phyloP scores from a whole-genome alignment of 2,329 filamentous ascomycete species.

The Daldinia sp. region DNA sequence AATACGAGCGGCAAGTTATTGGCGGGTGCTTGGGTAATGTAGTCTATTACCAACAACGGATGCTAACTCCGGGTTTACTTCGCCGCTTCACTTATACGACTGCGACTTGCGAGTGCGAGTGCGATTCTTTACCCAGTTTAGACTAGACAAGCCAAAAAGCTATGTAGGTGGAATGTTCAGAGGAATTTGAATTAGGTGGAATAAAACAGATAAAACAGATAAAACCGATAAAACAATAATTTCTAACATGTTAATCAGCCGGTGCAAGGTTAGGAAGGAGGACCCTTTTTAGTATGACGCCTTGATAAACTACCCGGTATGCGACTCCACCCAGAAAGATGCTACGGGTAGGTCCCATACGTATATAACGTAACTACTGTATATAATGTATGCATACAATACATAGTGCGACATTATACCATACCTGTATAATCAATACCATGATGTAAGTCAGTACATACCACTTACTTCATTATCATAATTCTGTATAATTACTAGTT shows the following conservation, averaged over 20 bases:
- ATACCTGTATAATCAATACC: background rate
- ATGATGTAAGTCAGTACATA: too few relatives aligned
- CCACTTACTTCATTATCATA: too few relatives aligned
- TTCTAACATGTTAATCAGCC: slow-evolving; percentile 2
- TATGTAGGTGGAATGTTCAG: background rate
- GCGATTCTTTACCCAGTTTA: background rate
- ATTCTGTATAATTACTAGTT: too few relatives aligned
- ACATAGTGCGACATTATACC: background rate
- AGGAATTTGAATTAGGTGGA: background rate
- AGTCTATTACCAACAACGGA: slow-evolving; percentile 14
- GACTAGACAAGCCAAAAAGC: background rate
- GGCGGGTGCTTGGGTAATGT: slow-evolving; percentile 4
- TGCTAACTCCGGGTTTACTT: background rate
- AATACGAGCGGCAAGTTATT: slow-evolving; percentile 15
- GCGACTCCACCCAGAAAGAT: slow-evolving; percentile 14
- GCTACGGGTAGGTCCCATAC: slow-evolving; percentile 4
- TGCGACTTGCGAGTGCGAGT: too few relatives aligned
- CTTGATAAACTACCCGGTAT: slow-evolving; percentile 29
- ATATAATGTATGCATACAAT: background rate
- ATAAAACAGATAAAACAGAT: too few relatives aligned
- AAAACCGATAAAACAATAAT: background rate
- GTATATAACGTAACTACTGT: background rate
- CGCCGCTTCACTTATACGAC: background rate
- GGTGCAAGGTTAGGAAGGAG: slow-evolving; percentile 33
- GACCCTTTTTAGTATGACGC: slow-evolving; percentile 41